Evolutionary conservation across 2,329 filamentous ascomycete genomes (phyloP).

Genomic region (Ceratocystiopsis minuta): DNA sequence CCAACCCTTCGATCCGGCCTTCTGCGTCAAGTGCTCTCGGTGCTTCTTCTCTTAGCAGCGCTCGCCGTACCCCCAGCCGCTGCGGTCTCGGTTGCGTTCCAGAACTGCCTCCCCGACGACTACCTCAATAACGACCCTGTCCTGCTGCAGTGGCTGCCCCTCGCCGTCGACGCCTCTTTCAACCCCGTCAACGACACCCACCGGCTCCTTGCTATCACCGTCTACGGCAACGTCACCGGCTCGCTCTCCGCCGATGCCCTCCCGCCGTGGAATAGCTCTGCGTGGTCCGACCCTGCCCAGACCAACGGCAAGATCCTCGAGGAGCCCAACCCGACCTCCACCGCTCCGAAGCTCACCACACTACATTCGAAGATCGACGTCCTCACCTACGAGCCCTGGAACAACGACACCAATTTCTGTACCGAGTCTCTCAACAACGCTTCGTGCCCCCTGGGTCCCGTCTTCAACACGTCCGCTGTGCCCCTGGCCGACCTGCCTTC

Average conservation of each 20-base stretch:
- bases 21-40: conserved; percentile 1
- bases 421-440: conserved; percentile 36
- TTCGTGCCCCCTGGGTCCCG: conserved; percentile 57
- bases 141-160: conserved; percentile 63
- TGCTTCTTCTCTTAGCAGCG: conserved; percentile 22
- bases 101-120: conserved; percentile 60
- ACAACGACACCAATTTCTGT: conserved; percentile 46
- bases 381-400: conserved; percentile 57
- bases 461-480: conserved; percentile 31
- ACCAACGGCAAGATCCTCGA: conserved; percentile 62
- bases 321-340: conserved; percentile 27
- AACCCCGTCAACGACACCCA: conserved; percentile 32
- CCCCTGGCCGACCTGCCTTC: conserved; percentile 40
- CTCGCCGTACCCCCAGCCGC: conserved; percentile 24
- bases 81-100: conserved; percentile 56
- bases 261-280: conserved; percentile 38
- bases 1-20: too few relatives aligned
- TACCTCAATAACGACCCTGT: conserved; percentile 28
- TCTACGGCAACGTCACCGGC: conserved; percentile 86
- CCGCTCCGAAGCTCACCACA: conserved; percentile 48
- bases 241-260: conserved; percentile 37
- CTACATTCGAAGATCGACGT: conserved; percentile 55
- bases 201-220: conserved; percentile 55
- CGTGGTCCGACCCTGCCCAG: conserved; percentile 42
- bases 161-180: conserved; percentile 58